These are phyloP conservation scores for Clathrus columnatus DNA, from an alignment of 768 basidiomycete species.

Conservation along the genomic window DNA sequence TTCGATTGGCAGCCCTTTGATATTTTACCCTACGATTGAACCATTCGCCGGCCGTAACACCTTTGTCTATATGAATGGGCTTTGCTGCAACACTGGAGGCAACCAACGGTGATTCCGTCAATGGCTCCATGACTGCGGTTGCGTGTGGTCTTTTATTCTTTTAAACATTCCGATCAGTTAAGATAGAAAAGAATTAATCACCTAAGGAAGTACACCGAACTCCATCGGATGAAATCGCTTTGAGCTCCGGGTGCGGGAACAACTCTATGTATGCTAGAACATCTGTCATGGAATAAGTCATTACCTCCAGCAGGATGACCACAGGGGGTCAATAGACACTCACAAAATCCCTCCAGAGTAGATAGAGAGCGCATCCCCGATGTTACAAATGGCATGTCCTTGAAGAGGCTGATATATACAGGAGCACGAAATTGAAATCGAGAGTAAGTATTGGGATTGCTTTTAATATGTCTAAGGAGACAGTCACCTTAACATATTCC, in stretches of 20 bases:
- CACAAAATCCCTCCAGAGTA: conserved; percentile 54
- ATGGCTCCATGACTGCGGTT: not conserved
- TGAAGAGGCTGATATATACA: conserved; percentile 34
- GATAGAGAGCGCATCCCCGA: conserved; percentile 53
- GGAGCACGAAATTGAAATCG: too few species aligned
- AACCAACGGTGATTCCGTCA: not conserved
- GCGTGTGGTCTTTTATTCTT: not conserved
- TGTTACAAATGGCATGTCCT: conserved; percentile 50
- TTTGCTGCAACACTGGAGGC: not conserved
- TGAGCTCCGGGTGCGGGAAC: conserved; percentile 58
- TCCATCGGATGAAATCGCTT: conserved; percentile 46
- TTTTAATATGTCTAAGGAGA: not conserved
- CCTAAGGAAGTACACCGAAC: conserved; percentile 32
- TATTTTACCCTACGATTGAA: not conserved
- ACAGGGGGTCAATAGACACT: not conserved
- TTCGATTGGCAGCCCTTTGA: not conserved
- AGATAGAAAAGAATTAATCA: not conserved
- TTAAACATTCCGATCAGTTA: not conserved
- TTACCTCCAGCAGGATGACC: not conserved
- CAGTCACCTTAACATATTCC: conserved; percentile 54
- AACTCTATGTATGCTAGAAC: conserved; percentile 57
- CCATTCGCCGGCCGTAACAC: not conserved
- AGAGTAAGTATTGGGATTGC: conserved; percentile 10
- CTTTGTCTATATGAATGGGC: not conserved
- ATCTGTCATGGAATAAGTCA: conserved; percentile 11